Evolutionary conservation across 2,329 filamentous ascomycete genomes (phyloP).

Genomic region (Cordyceps cicadae): DNA sequence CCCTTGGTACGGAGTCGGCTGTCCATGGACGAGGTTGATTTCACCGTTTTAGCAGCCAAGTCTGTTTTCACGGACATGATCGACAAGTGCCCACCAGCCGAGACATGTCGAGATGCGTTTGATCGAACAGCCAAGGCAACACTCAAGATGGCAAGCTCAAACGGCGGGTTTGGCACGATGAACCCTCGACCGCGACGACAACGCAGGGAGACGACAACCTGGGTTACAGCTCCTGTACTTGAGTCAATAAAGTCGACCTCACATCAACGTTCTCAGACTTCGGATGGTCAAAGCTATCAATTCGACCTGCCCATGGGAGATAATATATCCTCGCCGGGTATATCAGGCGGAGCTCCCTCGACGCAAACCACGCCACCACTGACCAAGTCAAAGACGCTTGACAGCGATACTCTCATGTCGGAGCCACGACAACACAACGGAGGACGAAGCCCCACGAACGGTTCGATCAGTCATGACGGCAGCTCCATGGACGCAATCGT

Average conservation of each 20-base stretch:
- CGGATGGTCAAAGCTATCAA: slow-evolving; percentile 15
- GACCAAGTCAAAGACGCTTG: slow-evolving; percentile 29
- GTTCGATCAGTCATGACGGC: slow-evolving; percentile 22
- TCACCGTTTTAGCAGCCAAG: slow-evolving; percentile 85
- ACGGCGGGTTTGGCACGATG: slow-evolving; percentile 63
- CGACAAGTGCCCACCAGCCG: slow-evolving; percentile 88
- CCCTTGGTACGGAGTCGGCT: slow-evolving; percentile 76
- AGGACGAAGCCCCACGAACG: slow-evolving; percentile 24
- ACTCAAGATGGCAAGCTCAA: slow-evolving; percentile 87
- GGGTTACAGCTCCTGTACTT: slow-evolving; percentile 19
- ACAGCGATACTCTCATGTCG: slow-evolving; percentile 24
- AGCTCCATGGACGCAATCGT: slow-evolving; percentile 34
- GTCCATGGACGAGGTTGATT: slow-evolving; percentile 94
- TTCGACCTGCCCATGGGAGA: slow-evolving; percentile 32
- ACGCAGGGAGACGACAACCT: slow-evolving; percentile 22
- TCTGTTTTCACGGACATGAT: slow-evolving; percentile 88
- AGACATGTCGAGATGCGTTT: slow-evolving; percentile 90
- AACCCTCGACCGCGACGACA: slow-evolving; percentile 21
- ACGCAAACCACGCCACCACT: slow-evolving; percentile 34
- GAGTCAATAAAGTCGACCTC: slow-evolving; percentile 17
- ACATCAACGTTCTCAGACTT: slow-evolving; percentile 20
- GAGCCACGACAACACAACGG: slow-evolving; percentile 22
- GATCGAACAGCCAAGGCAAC: slow-evolving; percentile 92
- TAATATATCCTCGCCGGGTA: slow-evolving; percentile 32
- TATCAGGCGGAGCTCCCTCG: slow-evolving; percentile 29